Percentiles rank a stretch among this genome's conserved stretches.
These are phyloP conservation scores for Globisporangium takayamanum DNA, from an alignment of 352 stramenopile genomes.

Conservation along the genomic window DNA sequence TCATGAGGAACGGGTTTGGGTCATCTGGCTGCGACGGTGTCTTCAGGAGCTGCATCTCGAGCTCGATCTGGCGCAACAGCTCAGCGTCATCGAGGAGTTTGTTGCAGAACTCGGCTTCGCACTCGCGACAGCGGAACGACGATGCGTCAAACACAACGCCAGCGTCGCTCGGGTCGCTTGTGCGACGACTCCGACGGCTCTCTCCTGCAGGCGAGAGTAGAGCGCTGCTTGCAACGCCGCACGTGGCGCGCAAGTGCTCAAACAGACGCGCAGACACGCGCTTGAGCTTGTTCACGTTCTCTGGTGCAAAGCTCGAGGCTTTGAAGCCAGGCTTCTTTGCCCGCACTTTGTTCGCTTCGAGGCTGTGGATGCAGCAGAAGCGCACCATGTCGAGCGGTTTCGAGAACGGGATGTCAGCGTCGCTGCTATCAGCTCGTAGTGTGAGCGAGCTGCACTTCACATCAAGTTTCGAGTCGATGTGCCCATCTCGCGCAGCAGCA, in stretches of 20 bases:
- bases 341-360: conserved; percentile 6
- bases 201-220: conserved; percentile 6
- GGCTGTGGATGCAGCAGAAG: conserved; percentile 46
- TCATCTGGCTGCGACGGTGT: conserved; percentile 19
- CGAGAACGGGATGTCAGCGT: conserved; percentile 47
- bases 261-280: conserved; percentile 49
- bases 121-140: conserved; percentile 40
- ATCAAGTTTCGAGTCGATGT: neutral
- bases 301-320: conserved; percentile 34
- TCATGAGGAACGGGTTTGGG: conserved; percentile 44
- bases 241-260: conserved; percentile 35
- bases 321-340: conserved; percentile 1
- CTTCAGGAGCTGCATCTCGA: conserved; percentile 53
- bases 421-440: neutral
- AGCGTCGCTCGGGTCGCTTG: conserved; percentile 6
- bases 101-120: conserved; percentile 39
- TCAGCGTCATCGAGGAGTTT: conserved; percentile 50
- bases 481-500: neutral
- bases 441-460: neutral
- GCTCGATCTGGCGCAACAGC: conserved; percentile 36
- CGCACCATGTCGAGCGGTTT: conserved; percentile 39
- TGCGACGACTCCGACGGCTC: conserved; percentile 2
- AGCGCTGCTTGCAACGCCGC: conserved; percentile 12
- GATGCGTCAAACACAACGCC: conserved; percentile 30
- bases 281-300: conserved; percentile 48